These are phyloP conservation scores for Tylopilus rubrobrunneus DNA, from an alignment of 768 basidiomycete genomes.

Conservation along the genomic window DNA sequence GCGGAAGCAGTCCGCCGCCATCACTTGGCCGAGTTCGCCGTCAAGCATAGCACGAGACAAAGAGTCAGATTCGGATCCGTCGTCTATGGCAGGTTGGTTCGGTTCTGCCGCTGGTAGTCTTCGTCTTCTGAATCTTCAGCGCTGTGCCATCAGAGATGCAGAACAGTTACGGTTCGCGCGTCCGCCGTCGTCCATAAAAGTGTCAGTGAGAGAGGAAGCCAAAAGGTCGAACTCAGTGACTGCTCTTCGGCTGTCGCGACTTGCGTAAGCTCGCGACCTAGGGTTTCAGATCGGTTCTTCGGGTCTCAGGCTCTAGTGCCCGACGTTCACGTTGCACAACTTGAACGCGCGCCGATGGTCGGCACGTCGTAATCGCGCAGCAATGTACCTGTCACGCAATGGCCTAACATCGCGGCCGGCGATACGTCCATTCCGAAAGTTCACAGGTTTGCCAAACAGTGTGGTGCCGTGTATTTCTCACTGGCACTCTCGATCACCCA, in stretches of 20 bases:
- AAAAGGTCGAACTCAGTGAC: not conserved
- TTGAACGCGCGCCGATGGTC: not conserved
- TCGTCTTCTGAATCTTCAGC: not conserved
- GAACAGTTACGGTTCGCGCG: not conserved
- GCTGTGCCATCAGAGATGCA: not conserved
- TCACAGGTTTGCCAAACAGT: not conserved
- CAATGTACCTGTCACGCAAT: not conserved
- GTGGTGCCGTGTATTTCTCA: not conserved
- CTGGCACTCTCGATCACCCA: not conserved
- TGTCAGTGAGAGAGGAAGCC: not conserved
- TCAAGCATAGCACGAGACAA: slow-evolving; percentile 4
- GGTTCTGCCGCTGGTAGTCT: not conserved
- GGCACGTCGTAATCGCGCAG: not conserved
- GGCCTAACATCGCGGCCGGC: not conserved
- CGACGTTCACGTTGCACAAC: not conserved
- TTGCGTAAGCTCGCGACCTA: too few species aligned
- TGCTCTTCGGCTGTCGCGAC: too few species aligned
- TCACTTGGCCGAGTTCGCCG: slow-evolving; percentile 5
- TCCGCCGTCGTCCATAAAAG: not conserved
- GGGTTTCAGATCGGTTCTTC: too few species aligned
- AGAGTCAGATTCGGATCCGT: not conserved
- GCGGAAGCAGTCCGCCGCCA: slow-evolving; percentile 7
- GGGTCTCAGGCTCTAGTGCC: too few species aligned
- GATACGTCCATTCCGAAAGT: not conserved
- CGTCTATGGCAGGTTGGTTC: not conserved